phyloP scores from a whole-genome alignment of 371 early-diverging fungal species.

The Rhizopus arrhizus region DNA sequence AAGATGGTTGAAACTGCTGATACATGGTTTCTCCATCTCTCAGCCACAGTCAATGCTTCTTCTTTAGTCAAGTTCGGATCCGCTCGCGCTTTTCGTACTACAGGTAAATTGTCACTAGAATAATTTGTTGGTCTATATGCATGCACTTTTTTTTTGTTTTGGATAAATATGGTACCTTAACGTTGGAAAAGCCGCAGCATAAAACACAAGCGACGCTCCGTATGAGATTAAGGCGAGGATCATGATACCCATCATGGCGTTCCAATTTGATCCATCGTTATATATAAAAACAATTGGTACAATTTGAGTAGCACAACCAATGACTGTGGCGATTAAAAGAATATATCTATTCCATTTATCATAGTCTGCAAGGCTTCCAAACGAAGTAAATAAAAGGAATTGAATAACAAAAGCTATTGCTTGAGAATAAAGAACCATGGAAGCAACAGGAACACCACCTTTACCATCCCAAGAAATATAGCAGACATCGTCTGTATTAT shows the following conservation, averaged over 20 bases:
- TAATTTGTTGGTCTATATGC: not conserved
- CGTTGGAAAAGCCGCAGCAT: slow-evolving; percentile 53
- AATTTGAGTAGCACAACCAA: slow-evolving; percentile 49
- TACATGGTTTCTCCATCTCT: slow-evolving; percentile 56
- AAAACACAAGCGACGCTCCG: slow-evolving; percentile 54
- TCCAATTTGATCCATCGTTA: slow-evolving; percentile 49
- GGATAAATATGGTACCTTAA: slow-evolving; percentile 30
- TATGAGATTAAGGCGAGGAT: slow-evolving; percentile 46
- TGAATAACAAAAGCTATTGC: slow-evolving; percentile 52
- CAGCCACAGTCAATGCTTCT: slow-evolving; percentile 28
- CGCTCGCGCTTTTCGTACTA: slow-evolving; percentile 46
- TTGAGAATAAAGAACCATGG: slow-evolving; percentile 53
- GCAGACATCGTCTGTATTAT: slow-evolving; percentile 33
- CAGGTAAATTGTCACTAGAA: slow-evolving; percentile 50
- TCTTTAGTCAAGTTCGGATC: slow-evolving; percentile 30
- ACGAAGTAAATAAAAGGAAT: slow-evolving; percentile 49
- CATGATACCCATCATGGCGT: slow-evolving; percentile 49
- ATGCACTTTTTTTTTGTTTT: not conserved
- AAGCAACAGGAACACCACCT: slow-evolving; percentile 41
- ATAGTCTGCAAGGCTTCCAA: slow-evolving; percentile 53
- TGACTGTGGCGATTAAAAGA: slow-evolving; percentile 40
- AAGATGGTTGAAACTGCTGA: slow-evolving; percentile 52
- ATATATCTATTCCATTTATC: slow-evolving; percentile 52
- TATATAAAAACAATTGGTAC: slow-evolving; percentile 42
- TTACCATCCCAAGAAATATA: slow-evolving; percentile 39